Evolutionary conservation across 1,284 basidiomycete genomes (phyloP).

Genomic region (Trametes polyzona): DNA sequence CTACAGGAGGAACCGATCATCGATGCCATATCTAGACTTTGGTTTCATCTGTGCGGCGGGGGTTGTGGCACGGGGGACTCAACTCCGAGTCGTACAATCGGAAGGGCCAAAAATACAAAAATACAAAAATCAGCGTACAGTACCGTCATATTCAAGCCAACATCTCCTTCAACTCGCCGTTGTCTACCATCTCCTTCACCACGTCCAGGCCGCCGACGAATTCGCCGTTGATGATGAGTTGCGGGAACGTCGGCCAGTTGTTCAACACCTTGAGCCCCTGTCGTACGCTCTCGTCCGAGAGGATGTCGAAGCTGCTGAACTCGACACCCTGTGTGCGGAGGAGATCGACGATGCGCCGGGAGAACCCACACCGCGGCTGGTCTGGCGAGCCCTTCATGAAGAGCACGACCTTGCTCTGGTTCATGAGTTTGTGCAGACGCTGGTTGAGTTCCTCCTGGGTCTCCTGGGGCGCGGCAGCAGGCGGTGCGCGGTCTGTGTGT

Average conservation of each 20-base stretch:
- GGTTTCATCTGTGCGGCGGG: too few species aligned
- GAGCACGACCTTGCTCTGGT: constrained; percentile 75
- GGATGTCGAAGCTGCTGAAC: constrained; percentile 77
- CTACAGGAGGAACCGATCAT: too few species aligned
- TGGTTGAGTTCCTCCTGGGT: constrained; percentile 66
- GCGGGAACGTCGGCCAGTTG: constrained; percentile 72
- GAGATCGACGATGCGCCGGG: constrained; percentile 69
- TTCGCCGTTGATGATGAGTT: constrained; percentile 70
- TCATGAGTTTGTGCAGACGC: constrained; percentile 73
- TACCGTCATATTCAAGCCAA: constrained; percentile 13
- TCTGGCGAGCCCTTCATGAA: constrained; percentile 98
- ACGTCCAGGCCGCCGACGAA: constrained; percentile 75
- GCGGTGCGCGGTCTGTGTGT: constrained; percentile 41
- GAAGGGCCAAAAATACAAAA: constrained; percentile 2
- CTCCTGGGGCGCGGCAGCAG: constrained; percentile 47
- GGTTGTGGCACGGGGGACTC: too few species aligned
- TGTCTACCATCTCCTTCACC: constrained; percentile 64
- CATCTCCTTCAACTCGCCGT: constrained; percentile 47
- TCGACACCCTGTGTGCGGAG: constrained; percentile 63
- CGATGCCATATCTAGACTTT: too few species aligned
- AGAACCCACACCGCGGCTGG: constrained; percentile 86
- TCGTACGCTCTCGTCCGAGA: constrained; percentile 71
- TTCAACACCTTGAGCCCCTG: constrained; percentile 67
- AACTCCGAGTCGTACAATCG: not conserved
- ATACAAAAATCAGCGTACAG: constrained; percentile 5